Evolutionary conservation across 2,329 filamentous ascomycete genomes (phyloP).

Genomic region (Phaeophleospora eucalypticola): DNA sequence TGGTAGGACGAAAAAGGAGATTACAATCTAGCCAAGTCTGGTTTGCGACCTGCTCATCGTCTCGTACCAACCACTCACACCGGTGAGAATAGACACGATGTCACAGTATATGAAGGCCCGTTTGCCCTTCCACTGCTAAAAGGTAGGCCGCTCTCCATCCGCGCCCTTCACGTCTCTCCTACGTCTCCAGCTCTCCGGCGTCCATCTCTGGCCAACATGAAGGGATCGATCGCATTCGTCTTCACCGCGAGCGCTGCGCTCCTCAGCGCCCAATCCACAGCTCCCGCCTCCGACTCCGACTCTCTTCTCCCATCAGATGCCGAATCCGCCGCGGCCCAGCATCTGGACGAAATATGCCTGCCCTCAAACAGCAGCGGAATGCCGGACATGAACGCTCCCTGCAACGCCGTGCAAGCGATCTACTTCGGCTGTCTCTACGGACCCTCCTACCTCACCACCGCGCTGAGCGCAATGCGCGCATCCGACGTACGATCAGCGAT

Average conservation of each 20-base stretch:
- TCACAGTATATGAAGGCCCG: no score
- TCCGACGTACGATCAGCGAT: background rate
- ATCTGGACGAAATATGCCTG: conserved; percentile 22
- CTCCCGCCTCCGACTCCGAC: no score
- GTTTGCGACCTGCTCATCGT: no score
- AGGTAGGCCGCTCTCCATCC: no score
- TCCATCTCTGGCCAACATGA: background rate
- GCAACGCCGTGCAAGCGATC: conserved; percentile 24
- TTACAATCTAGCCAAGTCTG: no score
- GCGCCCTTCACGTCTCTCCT: no score
- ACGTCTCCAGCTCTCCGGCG: no score
- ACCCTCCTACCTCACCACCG: conserved; percentile 5
- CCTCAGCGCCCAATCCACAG: background rate
- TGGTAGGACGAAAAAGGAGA: background rate
- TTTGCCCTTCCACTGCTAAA: no score
- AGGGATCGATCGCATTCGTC: background rate
- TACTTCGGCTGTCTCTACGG: conserved; percentile 24
- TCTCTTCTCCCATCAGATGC: no score
- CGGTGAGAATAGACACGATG: no score
- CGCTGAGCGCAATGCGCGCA: background rate
- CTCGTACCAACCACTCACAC: no score
- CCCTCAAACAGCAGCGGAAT: conserved; percentile 20
- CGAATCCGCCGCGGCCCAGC: conserved; percentile 4
- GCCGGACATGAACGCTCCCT: conserved; percentile 25
- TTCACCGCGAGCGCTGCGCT: background rate